Evolutionary conservation across 108 stramenopile species (phyloP).

Genomic region (Cyclotella kingstonii): DNA sequence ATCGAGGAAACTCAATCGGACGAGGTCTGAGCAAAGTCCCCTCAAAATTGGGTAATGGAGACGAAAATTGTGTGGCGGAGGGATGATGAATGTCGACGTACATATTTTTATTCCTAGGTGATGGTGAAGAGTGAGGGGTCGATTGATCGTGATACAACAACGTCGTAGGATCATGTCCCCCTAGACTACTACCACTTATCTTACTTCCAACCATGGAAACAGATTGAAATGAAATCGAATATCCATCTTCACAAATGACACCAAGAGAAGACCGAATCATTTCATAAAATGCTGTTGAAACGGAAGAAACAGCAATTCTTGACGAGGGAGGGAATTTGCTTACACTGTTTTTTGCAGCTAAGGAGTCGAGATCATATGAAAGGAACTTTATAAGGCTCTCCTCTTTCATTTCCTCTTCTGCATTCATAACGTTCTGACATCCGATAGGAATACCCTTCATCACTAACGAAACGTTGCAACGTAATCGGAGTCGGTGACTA

Average conservation of each 20-base stretch:
- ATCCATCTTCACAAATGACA: constrained; percentile 65
- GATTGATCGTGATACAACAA: constrained; percentile 34
- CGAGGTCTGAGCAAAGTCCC: constrained; percentile 11
- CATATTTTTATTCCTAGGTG: neutral
- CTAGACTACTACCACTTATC: neutral
- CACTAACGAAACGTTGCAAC: constrained; percentile 52
- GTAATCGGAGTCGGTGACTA: constrained; percentile 50
- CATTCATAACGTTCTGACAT: neutral
- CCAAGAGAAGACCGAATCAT: constrained; percentile 56
- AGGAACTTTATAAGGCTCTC: constrained; percentile 6
- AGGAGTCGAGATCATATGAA: constrained; percentile 5
- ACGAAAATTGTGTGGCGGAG: neutral
- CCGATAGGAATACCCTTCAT: constrained; percentile 20
- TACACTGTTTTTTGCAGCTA: neutral
- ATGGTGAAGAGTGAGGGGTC: neutral
- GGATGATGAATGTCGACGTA: constrained; percentile 13
- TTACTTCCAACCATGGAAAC: neutral
- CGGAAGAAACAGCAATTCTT: constrained; percentile 17
- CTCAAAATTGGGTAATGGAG: neutral
- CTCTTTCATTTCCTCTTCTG: constrained; percentile 9
- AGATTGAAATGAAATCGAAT: constrained; percentile 58
- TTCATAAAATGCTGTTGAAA: constrained; percentile 37
- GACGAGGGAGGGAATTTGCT: neutral
- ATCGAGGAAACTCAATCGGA: constrained; percentile 73
- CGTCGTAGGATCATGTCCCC: neutral